These are phyloP conservation scores for Metschnikowia hibisci DNA, from an alignment of 805 yeast genomes.

Conservation along the genomic window DNA sequence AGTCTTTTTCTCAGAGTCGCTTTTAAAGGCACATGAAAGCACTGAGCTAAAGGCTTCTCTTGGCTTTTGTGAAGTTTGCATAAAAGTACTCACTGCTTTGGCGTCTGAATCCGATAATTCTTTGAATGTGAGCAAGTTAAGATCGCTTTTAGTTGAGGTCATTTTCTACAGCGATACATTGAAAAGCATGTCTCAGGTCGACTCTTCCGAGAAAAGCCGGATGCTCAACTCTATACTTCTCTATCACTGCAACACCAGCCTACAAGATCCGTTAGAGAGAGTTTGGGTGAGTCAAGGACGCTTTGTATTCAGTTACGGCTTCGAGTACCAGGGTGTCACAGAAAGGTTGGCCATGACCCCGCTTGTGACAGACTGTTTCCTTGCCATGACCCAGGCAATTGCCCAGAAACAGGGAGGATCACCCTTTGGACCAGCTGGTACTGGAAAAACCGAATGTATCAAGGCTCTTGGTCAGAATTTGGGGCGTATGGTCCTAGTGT, in stretches of 20 bases:
- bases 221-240: slow-evolving; percentile 53
- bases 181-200: slow-evolving; percentile 11
- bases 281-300: slow-evolving; percentile 52
- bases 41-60: not conserved
- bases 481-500: slow-evolving; percentile 80
- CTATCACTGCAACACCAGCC: slow-evolving; percentile 34
- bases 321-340: slow-evolving; percentile 74
- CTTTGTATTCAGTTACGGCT: slow-evolving; percentile 59
- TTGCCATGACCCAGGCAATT: slow-evolving; percentile 71
- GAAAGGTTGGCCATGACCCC: slow-evolving; percentile 77
- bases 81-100: slow-evolving; percentile 26
- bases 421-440: slow-evolving; percentile 94
- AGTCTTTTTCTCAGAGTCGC: slow-evolving; percentile 47
- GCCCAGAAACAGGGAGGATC: slow-evolving; percentile 80
- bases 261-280: slow-evolving; percentile 25
- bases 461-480: slow-evolving; percentile 77
- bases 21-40: slow-evolving; percentile 29
- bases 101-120: slow-evolving; percentile 20
- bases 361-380: slow-evolving; percentile 56
- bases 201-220: slow-evolving; percentile 17
- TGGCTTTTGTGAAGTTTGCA: slow-evolving; percentile 7
- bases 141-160: slow-evolving; percentile 62
- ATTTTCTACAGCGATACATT: slow-evolving; percentile 54
- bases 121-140: slow-evolving; percentile 41
- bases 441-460: slow-evolving; percentile 91